Evolutionary conservation across 768 basidiomycete genomes (phyloP).

Genomic region (Agaricus sinodeliciosus): DNA sequence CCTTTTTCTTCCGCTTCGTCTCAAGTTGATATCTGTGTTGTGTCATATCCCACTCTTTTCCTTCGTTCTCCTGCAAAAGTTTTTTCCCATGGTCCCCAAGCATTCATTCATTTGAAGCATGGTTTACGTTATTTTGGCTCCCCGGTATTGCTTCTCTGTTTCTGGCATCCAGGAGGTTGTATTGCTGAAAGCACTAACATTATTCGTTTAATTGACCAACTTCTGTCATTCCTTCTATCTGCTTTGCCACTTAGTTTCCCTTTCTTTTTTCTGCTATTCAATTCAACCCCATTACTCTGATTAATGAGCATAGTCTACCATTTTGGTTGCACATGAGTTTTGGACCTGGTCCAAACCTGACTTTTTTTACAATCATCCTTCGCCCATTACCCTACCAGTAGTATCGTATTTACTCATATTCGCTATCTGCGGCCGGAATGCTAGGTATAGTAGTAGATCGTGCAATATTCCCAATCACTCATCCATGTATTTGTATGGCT

Average conservation of each 20-base stretch:
- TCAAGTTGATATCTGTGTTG: conserved; percentile 14
- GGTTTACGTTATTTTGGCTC: conserved; percentile 18
- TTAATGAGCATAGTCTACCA: conserved; percentile 3
- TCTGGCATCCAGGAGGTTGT: conserved; percentile 37
- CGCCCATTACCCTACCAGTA: conserved; percentile 11
- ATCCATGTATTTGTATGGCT: conserved; percentile 44
- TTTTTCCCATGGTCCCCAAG: background rate
- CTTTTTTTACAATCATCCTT: conserved; percentile 4
- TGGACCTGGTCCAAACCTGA: background rate
- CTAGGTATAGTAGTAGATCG: conserved; percentile 44
- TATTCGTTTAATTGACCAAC: conserved; percentile 27
- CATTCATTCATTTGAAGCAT: conserved; percentile 11
- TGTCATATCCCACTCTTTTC: conserved; percentile 6
- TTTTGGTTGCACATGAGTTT: background rate
- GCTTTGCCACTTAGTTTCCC: conserved; percentile 14
- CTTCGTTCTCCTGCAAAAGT: conserved; percentile 1
- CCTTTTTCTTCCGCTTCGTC: conserved; percentile 15
- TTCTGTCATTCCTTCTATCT: conserved; percentile 18
- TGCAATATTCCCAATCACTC: conserved; percentile 19
- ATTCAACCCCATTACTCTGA: background rate
- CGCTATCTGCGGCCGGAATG: conserved; percentile 37
- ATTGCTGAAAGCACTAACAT: conserved; percentile 28
- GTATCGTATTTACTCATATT: conserved; percentile 40
- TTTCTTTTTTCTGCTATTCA: conserved; percentile 6
- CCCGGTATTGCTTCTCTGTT: conserved; percentile 22